A percentile compares a stretch with the other conserved stretches of the same genome.
phyloP scores from a whole-genome alignment of 345 rosid genomes.

The Boechera retrofracta region DNA sequence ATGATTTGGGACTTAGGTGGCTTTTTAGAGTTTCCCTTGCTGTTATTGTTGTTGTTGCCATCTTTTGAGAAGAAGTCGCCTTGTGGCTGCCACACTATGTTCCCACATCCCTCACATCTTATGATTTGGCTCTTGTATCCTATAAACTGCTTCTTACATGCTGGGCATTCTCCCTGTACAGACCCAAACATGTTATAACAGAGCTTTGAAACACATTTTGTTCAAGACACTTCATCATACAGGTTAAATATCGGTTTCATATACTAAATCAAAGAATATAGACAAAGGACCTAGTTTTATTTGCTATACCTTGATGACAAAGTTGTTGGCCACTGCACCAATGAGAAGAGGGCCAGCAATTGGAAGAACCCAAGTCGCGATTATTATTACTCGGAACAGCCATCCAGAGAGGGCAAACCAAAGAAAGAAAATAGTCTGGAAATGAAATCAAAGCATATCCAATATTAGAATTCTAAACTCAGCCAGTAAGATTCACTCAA shows the following conservation, averaged over 20 bases:
- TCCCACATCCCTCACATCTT: conserved; percentile 79
- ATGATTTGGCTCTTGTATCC: conserved; percentile 83
- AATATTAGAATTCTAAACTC: not conserved
- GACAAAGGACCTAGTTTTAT: not conserved
- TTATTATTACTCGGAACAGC: conserved; percentile 78
- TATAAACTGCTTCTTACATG: conserved; percentile 84
- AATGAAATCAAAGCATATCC: conserved; percentile 13
- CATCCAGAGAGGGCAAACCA: conserved; percentile 98
- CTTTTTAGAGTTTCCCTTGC: conserved; percentile 43
- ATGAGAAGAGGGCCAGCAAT: conserved; percentile 95
- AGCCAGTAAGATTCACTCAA: not conserved
- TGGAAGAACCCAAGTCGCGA: conserved; percentile 84
- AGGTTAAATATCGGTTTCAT: not conserved
- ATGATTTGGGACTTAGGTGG: conserved; percentile 68
- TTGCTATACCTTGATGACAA: conserved; percentile 75
- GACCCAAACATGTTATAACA: conserved; percentile 8
- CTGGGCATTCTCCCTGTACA: conserved; percentile 87
- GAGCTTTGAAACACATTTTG: not conserved
- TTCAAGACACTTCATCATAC: not conserved
- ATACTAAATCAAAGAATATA: not conserved
- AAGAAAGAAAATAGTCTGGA: conserved; percentile 79
- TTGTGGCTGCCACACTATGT: conserved; percentile 92
- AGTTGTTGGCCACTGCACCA: conserved; percentile 87
- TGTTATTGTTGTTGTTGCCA: conserved; percentile 52
- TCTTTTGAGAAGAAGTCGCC: conserved; percentile 72